Conservation (phyloP, 139 green algal genomes). For the Parachlorella kessleri region DNA sequence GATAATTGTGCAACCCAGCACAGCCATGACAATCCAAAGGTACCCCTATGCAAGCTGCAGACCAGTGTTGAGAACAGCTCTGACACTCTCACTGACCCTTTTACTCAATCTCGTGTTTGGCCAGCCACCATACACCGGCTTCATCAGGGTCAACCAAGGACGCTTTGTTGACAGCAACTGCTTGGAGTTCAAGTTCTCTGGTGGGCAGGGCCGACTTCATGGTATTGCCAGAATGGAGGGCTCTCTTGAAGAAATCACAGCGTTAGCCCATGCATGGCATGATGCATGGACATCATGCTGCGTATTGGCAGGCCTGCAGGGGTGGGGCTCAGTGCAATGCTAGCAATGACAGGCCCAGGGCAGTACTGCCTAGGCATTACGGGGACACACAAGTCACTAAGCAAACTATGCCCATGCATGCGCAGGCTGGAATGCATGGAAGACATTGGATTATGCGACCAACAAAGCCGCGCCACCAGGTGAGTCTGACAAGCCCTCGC, state of each 20-base stretch:
- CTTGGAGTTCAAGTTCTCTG: not conserved
- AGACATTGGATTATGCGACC: not conserved
- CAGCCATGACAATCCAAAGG: no score
- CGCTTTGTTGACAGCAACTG: conserved; percentile 16
- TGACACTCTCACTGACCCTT: no score
- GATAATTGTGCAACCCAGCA: no score
- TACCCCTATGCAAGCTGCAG: no score
- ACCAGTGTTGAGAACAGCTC: no score
- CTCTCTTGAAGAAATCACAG: not conserved
- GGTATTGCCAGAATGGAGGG: not conserved
- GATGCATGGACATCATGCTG: not conserved
- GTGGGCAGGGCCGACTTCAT: not conserved
- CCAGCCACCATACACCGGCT: not conserved
- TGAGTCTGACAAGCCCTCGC: not conserved
- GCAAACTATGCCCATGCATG: not conserved
- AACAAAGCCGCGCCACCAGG: not conserved
- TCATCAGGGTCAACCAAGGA: not conserved
- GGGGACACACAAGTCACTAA: not conserved
- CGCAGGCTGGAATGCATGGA: not conserved
- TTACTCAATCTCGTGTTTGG: no score
- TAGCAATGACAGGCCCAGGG: not conserved
- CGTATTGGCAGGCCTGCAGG: no score
- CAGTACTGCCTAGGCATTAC: no score
- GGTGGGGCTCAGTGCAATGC: no score
- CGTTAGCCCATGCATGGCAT: not conserved